A percentile compares a stretch with the other conserved stretches of the same genome.
Evolutionary conservation across 2,329 filamentous ascomycete genomes (phyloP).

Genomic region (Penicillium sp.): DNA sequence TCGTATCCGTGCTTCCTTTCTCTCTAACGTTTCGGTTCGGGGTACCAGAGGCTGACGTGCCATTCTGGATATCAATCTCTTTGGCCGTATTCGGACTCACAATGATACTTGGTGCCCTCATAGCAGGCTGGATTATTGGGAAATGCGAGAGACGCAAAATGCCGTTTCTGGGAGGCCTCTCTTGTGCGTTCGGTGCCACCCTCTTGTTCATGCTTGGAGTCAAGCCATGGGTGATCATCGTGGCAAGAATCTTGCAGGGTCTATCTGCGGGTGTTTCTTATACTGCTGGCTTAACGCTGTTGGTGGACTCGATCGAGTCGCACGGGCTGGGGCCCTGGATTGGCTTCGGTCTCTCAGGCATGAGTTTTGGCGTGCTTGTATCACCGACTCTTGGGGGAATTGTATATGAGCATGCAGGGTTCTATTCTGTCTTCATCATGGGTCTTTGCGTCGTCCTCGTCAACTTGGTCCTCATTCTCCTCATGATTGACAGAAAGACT

Average conservation of each 20-base stretch:
- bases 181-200: slow-evolving; percentile 1
- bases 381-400: slow-evolving; percentile 6
- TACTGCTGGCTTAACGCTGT: slow-evolving; percentile 6
- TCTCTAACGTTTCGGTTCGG: background rate
- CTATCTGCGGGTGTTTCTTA: slow-evolving; percentile 4
- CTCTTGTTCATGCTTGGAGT: background rate
- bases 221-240: slow-evolving; percentile 2
- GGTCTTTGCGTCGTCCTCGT: background rate
- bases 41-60: slow-evolving; percentile 2
- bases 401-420: slow-evolving; percentile 6
- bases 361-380: slow-evolving; percentile 5
- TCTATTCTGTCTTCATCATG: slow-evolving; percentile 5
- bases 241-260: slow-evolving; percentile 6
- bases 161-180: slow-evolving; percentile 1
- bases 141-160: slow-evolving; percentile 1
- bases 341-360: slow-evolving; percentile 7
- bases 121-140: slow-evolving; percentile 1
- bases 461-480: slow-evolving; percentile 2
- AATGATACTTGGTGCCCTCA: slow-evolving; percentile 2
- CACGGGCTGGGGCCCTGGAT: slow-evolving; percentile 7
- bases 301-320: slow-evolving; percentile 8
- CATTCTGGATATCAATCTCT: slow-evolving; percentile 4
- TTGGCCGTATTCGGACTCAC: slow-evolving; percentile 2
- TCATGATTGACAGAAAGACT: slow-evolving; percentile 3
- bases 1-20: slow-evolving; percentile 5